phyloP scores from a whole-genome alignment of 75 land plant species.

The Sequoiadendron giganteum region DNA sequence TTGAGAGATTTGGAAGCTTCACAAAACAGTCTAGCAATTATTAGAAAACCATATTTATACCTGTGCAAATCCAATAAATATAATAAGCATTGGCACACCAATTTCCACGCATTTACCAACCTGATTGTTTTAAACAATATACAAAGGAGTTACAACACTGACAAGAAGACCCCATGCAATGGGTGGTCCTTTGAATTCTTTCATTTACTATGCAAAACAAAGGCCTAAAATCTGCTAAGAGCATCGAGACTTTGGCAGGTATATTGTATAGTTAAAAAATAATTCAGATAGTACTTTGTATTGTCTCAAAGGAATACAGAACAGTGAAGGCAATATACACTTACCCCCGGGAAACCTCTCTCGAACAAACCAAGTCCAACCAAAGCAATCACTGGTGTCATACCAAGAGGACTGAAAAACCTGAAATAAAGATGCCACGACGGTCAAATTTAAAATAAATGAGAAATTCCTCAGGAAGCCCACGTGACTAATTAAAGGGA shows the following conservation, averaged over 20 bases:
- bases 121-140: slow-evolving; percentile 29
- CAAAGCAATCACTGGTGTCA: slow-evolving; percentile 86
- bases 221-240: not conserved
- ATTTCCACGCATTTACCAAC: slow-evolving; percentile 91
- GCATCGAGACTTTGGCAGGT: not conserved
- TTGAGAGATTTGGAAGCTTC: not conserved
- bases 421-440: slow-evolving; percentile 30
- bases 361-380: slow-evolving; percentile 87
- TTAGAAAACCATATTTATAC: slow-evolving; percentile 18
- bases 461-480: not conserved
- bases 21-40: not conserved
- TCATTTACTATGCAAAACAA: too few relatives aligned
- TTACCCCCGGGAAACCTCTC: slow-evolving; percentile 85
- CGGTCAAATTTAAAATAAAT: not conserved
- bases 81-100: slow-evolving; percentile 77
- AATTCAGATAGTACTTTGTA: not conserved
- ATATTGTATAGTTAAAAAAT: not conserved
- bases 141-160: not conserved
- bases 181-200: not conserved
- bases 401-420: slow-evolving; percentile 82
- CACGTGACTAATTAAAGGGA: not conserved
- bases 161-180: not conserved
- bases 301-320: slow-evolving; percentile 1
- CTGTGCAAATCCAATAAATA: slow-evolving; percentile 70
- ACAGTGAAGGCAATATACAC: not conserved